Evolutionary conservation across 2,329 filamentous ascomycete genomes (phyloP), one percentile per base, ranked within the genome.

Genomic region (Fusarium robinianum): DNA sequence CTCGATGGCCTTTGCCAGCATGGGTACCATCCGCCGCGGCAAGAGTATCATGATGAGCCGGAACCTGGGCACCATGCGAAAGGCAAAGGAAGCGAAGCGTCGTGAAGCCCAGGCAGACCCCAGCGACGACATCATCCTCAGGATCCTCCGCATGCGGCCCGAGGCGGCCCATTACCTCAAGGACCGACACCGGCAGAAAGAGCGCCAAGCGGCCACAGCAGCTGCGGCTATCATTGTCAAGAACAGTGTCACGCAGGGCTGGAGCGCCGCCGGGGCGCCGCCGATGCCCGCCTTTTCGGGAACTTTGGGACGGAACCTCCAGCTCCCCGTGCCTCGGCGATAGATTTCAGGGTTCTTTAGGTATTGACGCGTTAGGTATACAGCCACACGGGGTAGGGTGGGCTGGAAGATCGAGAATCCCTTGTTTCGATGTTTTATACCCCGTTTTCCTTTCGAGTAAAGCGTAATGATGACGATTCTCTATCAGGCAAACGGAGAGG

Each of bases 61-160:
- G 44, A 99, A 97, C 66, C 72, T 99, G 40, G 94, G 94, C 31
- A 97, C 94, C 6, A 97, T 99, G 90, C 86, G 84, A 59, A 89
- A 92, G 64, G 90, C 88, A 26, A 97, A 97, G 70, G 90, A 96
- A 67, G 92, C 96, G 70, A 96, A 95, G 73, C 80, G 94, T 53
- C 90, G 91, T 60, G 92, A 97, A 66, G 90, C 90, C 2, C 94
- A 99, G 66, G 92, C 94, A 2, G 94, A 97, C 66, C 92, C 94
- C 2, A 96, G 87, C 65, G 94, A 99, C 67, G 94, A 99, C 66
- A 97, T 97, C 88, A 97, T 99, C 56, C 70, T 99, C 60, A 80
- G 94, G 14, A 99, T 99, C 55, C 70, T 99, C 55, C 80, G 94
- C 37, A 99, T 99, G 94, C 78, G 94, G 40, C 90, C 90, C 3